Base-by-base conservation (phyloP, 192 early-diverging fungal species). In the Physocladia obscura region DNA sequence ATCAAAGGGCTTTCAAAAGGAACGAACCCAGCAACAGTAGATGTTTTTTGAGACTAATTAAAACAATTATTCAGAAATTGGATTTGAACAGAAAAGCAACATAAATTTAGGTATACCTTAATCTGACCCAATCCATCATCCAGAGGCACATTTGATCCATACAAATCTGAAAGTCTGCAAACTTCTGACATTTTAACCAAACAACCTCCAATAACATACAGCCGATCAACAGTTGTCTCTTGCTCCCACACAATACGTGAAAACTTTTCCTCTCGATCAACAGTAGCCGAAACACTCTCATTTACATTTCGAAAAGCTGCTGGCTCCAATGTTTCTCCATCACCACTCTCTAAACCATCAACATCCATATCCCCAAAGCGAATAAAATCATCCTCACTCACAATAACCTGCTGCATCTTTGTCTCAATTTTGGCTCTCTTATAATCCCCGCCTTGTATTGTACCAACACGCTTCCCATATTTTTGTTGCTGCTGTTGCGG, bases 1-100 rank as follows among this genome's bases (percentile, higher is more conserved):
- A 52, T 34, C 4, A 65, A 30, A 3, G 63, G 63, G 30, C 31
- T 36, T 15, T 62, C 60, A 47, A 62, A 62, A 3, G 60, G 60
- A 11, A 29, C 27, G 8, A 36, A 62, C 2, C n/a, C 39, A 24
- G 60, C 1, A 1, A n/a, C n/a, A n/a, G n/a, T n/a, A n/a, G n/a
- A n/a, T n/a, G n/a, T n/a, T n/a, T n/a, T n/a, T n/a, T n/a, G n/a
- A n/a, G n/a, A n/a, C n/a, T n/a, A n/a, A n/a, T n/a, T n/a, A n/a
- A n/a, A n/a, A n/a, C n/a, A n/a, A n/a, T n/a, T n/a, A n/a, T n/a
- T n/a, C n/a, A n/a, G n/a, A n/a, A n/a, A n/a, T n/a, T n/a, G n/a
- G n/a, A n/a, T n/a, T n/a, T n/a, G n/a, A n/a, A n/a, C n/a, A n/a
- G n/a, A n/a, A n/a, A n/a, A n/a, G n/a, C n/a, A n/a, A n/a, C n/a